These are phyloP conservation scores for Eucalyptus cladocalyx DNA, from an alignment of 345 rosid species.

Conservation along the genomic window DNA sequence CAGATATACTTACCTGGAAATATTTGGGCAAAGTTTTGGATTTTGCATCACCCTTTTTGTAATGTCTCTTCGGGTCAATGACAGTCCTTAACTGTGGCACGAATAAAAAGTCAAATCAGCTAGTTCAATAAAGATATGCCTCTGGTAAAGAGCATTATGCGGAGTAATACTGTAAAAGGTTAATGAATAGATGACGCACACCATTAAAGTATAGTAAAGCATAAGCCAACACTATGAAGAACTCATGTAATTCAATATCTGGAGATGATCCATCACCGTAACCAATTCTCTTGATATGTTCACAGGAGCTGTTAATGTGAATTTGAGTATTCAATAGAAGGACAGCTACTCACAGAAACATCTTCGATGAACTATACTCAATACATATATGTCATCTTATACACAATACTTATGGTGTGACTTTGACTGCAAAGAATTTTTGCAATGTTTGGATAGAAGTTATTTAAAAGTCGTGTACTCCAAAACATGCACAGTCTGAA, in stretches of 20 bases:
- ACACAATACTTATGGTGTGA: not conserved
- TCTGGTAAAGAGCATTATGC: not conserved
- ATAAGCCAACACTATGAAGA: not conserved
- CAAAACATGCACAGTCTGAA: not conserved
- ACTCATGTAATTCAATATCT: not conserved
- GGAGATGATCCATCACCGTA: not conserved
- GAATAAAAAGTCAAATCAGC: not conserved
- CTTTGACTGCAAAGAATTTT: not conserved
- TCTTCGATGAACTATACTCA: not conserved
- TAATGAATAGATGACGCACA: not conserved
- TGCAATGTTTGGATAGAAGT: not conserved
- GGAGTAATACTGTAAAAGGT: not conserved
- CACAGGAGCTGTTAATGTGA: not conserved
- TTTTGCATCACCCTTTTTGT: constrained; percentile 55
- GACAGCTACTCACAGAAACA: not conserved
- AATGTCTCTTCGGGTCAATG: constrained; percentile 79
- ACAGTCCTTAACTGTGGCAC: constrained; percentile 56
- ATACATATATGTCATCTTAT: not conserved
- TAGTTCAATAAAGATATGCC: not conserved
- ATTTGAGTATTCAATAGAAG: not conserved
- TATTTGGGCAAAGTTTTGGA: constrained; percentile 59
- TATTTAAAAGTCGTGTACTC: not conserved
- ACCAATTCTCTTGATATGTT: not conserved
- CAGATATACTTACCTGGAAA: constrained; percentile 60
- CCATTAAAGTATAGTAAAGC: not conserved